Evolutionary conservation across 225 moss, liverwort and hornwort genomes (phyloP).

Genomic region (Rhytidiadelphus loreus): DNA sequence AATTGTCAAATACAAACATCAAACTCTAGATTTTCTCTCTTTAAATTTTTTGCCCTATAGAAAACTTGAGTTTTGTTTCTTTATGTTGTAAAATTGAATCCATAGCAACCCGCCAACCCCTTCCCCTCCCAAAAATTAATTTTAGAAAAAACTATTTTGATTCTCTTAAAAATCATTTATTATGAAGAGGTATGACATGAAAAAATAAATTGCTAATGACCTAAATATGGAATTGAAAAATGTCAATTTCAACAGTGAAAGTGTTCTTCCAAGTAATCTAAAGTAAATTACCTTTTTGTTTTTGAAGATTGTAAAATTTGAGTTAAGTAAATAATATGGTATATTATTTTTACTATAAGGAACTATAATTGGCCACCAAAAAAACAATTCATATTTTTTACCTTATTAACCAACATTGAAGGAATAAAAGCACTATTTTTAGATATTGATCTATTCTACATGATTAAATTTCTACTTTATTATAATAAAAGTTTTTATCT

Average conservation of each 20-base stretch:
- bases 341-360: background rate
- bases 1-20: background rate
- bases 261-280: background rate
- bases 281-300: background rate
- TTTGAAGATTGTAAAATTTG: background rate
- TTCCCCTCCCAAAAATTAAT: background rate
- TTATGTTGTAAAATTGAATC: background rate
- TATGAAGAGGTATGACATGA: background rate
- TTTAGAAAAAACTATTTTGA: background rate
- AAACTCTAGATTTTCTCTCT: background rate
- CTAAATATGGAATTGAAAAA: background rate
- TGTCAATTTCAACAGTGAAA: background rate
- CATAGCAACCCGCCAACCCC: background rate
- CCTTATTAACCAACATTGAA: background rate
- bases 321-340: accelerated
- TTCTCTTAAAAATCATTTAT: background rate
- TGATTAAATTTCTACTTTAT: background rate
- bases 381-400: background rate
- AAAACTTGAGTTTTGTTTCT: background rate
- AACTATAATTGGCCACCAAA: accelerated
- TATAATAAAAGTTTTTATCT: background rate
- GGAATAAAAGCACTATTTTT: background rate
- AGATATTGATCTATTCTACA: background rate
- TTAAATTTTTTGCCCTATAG: background rate
- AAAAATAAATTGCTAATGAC: background rate